phyloP scores from a whole-genome alignment of 2,329 filamentous ascomycete species.

The Exophiala spinifera region DNA sequence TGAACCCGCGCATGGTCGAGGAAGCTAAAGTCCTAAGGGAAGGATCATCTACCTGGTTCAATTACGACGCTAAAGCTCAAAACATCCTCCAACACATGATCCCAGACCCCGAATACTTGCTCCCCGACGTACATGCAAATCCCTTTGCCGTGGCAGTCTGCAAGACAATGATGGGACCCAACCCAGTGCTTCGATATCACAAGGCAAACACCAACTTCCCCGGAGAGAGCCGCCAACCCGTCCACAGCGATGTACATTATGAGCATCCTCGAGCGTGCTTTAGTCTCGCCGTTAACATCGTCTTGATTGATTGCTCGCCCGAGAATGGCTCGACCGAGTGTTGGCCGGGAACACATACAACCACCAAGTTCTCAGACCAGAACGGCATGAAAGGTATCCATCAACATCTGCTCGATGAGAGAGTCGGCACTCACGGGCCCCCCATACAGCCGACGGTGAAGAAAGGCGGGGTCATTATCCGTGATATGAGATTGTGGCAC shows the following conservation, averaged over 20 bases:
- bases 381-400: conserved; percentile 31
- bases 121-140: conserved; percentile 32
- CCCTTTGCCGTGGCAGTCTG: conserved; percentile 36
- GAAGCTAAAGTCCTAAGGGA: conserved; percentile 32
- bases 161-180: conserved; percentile 37
- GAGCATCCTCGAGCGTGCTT: conserved; percentile 46
- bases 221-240: conserved; percentile 38
- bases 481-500: conserved; percentile 62
- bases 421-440: conserved; percentile 32
- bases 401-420: conserved; percentile 33
- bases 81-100: conserved; percentile 40
- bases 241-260: conserved; percentile 44
- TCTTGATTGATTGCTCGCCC: conserved; percentile 44
- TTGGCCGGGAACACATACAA: conserved; percentile 51
- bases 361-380: conserved; percentile 31
- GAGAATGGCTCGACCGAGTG: conserved; percentile 51
- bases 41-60: conserved; percentile 31
- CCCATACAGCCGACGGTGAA: conserved; percentile 42
- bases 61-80: conserved; percentile 33
- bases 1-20: conserved; percentile 58
- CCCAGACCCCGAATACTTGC: conserved; percentile 14
- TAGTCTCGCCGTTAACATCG: conserved; percentile 48
- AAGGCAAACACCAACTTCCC: conserved; percentile 36
- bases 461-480: conserved; percentile 55
- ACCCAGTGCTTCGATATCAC: conserved; percentile 35